Evolutionary conservation across 1,284 basidiomycete species (phyloP).

Genomic region (Trichosporon ovoides): DNA sequence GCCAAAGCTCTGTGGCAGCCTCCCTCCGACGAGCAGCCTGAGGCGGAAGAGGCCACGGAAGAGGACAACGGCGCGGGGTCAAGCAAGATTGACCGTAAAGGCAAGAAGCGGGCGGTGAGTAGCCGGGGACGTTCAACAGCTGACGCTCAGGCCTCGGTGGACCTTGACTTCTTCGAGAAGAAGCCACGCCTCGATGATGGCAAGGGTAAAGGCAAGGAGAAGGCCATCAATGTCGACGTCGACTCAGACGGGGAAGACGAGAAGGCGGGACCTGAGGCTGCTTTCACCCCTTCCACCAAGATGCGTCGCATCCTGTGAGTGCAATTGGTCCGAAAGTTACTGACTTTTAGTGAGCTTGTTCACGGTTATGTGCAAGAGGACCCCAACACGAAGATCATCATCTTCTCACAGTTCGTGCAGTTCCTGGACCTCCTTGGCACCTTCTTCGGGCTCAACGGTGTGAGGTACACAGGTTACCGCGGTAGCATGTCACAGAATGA

Average conservation of each 20-base stretch:
- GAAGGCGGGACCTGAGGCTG: constrained; percentile 1
- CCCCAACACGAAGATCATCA: constrained; percentile 30
- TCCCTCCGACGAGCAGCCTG: constrained; percentile 16
- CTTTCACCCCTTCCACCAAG: constrained; percentile 35
- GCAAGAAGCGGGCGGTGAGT: constrained; percentile 34
- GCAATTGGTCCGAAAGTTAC: neutral
- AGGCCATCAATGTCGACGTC: constrained; percentile 1
- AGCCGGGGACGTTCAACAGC: neutral
- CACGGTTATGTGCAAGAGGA: constrained; percentile 29
- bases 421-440: constrained; percentile 39
- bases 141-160: constrained; percentile 1
- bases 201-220: constrained; percentile 12
- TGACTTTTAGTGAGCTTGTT: constrained; percentile 25
- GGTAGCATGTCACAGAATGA: constrained; percentile 41
- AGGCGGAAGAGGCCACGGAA: constrained; percentile 11
- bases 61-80: neutral
- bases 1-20: constrained; percentile 38
- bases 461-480: constrained; percentile 36
- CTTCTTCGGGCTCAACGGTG: constrained; percentile 27
- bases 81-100: constrained; percentile 25
- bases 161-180: constrained; percentile 10
- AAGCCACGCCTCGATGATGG: constrained; percentile 11
- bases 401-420: constrained; percentile 44
- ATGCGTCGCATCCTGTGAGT: constrained; percentile 39
- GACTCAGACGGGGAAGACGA: constrained; percentile 10